Base-by-base conservation (phyloP, 75 land plant species). In the Cunninghamia lanceolata region DNA sequence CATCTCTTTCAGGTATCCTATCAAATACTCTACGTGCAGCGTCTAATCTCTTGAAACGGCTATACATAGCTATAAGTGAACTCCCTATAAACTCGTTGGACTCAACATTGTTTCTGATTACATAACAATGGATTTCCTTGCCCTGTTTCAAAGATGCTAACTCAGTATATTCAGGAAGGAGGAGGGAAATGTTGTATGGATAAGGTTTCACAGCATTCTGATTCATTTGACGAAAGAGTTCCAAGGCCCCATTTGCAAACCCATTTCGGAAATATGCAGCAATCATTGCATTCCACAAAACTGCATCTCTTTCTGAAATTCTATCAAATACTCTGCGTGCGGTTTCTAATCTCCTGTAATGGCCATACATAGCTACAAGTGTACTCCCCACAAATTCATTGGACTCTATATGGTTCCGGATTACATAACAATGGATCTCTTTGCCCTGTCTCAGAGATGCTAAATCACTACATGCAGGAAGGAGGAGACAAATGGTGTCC, bases 291-390 rank as follows among this genome's bases (percentile, higher is more conserved):
- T n/a, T n/a, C n/a, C n/a, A 45, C 42, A 42, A 81, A 13, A 42
- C 82, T 3, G 42, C 82, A 81, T 81, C 30, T 45, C 82, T 81
- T 45, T 43, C 82, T 8, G 28, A 42, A 0, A 81, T 45, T 46
- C n/a, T 46, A 2, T 81, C 82, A 85, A 88, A 92, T 7, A 88
- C 43, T 38, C 30, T 82, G 32, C 86, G 78, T 43, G 92, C 91
- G 80, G 3, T 56, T 30, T 75, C 83, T 14, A 40, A 28, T 3
- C 56, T 82, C 59, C 89, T 89, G 83, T 89, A 89, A 42, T 91
- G 88, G 36, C 86, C 81, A 84, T 92, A 92, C 91, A 92, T 88
- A 47, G 80, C 66, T 39, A 90, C 85, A 40, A 92, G 74, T 9
- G 91, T 71, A 11, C 87, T 89, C 21, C 83, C 85, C 39, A 92